Conservation (phyloP, 2,329 filamentous ascomycete species). For the Colletotrichum orchidophilum region DNA sequence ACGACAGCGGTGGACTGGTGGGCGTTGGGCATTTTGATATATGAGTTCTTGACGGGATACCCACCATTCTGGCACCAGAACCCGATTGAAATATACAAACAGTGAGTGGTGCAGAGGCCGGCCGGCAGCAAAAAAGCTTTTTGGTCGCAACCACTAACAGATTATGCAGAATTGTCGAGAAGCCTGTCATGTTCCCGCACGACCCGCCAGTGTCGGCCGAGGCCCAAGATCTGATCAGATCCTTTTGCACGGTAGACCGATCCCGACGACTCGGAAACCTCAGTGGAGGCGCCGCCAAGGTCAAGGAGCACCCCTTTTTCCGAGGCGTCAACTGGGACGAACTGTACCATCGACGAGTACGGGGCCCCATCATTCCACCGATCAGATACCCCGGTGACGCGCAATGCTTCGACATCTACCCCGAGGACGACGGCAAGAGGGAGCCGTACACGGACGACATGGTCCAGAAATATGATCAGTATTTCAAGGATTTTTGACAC, state of each 20-base stretch:
- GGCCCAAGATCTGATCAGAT: conserved; percentile 79
- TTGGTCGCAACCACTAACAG: conserved; percentile 5
- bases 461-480: conserved; percentile 73
- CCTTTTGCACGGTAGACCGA: conserved; percentile 81
- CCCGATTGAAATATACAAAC: conserved; percentile 87
- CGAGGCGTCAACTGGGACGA: conserved; percentile 77
- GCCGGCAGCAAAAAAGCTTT: neutral
- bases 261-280: conserved; percentile 83
- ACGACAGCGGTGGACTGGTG: conserved; percentile 86
- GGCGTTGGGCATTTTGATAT: conserved; percentile 85
- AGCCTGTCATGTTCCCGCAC: conserved; percentile 77
- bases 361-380: conserved; percentile 80
- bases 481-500: conserved; percentile 75
- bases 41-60: conserved; percentile 86
- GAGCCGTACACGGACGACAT: conserved; percentile 77
- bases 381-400: conserved; percentile 78
- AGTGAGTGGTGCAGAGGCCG: conserved; percentile 54
- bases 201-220: conserved; percentile 71
- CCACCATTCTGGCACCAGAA: conserved; percentile 90
- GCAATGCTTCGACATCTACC: conserved; percentile 84
- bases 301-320: conserved; percentile 84
- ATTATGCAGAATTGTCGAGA: conserved; percentile 77
- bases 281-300: conserved; percentile 74
- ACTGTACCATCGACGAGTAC: conserved; percentile 69
- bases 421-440: conserved; percentile 74